These are phyloP conservation scores for Leccinum truebloodii DNA, from an alignment of 768 basidiomycete genomes.

Conservation along the genomic window DNA sequence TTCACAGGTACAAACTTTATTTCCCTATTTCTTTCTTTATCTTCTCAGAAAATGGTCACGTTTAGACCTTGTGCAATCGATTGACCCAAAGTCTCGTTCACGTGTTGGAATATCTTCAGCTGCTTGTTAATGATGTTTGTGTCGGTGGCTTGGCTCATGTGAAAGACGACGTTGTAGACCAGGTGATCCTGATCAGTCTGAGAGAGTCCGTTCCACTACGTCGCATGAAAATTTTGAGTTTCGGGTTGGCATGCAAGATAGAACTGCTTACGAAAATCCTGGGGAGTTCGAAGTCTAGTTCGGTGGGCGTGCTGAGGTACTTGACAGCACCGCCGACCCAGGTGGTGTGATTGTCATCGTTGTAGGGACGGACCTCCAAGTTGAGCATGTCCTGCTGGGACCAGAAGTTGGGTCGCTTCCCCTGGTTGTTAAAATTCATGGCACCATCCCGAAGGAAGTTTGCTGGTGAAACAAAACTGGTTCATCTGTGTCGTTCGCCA, in stretches of 20 bases:
- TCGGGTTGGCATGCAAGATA: neutral
- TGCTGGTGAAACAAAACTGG: conserved; percentile 19
- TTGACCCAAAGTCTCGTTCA: conserved; percentile 37
- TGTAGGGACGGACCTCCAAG: conserved; percentile 35
- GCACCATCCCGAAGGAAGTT: conserved; percentile 42
- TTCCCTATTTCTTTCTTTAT: neutral
- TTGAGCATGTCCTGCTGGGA: conserved; percentile 38
- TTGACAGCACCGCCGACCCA: conserved; percentile 44
- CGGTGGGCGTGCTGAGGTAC: conserved; percentile 36
- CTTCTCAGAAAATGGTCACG: conserved; percentile 13
- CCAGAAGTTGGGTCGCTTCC: conserved; percentile 41
- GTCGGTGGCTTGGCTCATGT: conserved; percentile 5
- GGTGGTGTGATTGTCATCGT: conserved; percentile 41
- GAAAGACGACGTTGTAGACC: no score
- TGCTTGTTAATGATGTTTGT: conserved; percentile 32
- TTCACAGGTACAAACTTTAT: neutral
- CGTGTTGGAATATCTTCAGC: conserved; percentile 38
- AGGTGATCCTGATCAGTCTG: no score
- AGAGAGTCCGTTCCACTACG: conserved; percentile 29
- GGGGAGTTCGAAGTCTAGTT: conserved; percentile 43
- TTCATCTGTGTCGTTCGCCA: neutral
- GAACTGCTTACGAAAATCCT: conserved; percentile 32
- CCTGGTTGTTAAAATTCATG: conserved; percentile 40
- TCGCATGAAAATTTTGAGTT: neutral
- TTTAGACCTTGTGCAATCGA: conserved; percentile 37